These are phyloP conservation scores for Lentinula novae-zelandiae DNA, from an alignment of 1,284 basidiomycete genomes.

Conservation along the genomic window DNA sequence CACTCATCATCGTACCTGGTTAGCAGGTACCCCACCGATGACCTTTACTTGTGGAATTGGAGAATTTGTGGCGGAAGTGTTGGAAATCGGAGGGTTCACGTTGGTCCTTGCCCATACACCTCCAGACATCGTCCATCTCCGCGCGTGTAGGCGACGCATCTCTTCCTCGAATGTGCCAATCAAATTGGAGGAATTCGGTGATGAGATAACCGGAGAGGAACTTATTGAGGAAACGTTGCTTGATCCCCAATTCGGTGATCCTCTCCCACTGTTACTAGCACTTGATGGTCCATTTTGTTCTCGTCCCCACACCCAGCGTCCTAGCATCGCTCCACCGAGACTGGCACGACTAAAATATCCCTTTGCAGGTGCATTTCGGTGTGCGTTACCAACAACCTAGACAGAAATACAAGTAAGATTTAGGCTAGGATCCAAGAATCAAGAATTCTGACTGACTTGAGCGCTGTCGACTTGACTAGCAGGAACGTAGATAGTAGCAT, in stretches of 20 bases:
- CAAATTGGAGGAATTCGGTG: neutral
- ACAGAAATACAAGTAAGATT: neutral
- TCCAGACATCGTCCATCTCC: conserved; percentile 65
- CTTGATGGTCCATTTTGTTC: conserved; percentile 19
- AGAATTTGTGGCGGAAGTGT: conserved; percentile 10
- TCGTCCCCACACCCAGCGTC: conserved; percentile 78
- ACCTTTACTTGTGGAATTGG: neutral
- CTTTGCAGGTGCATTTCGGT: conserved; percentile 65
- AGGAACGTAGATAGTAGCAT: conserved; percentile 70
- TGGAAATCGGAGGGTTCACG: conserved; percentile 29
- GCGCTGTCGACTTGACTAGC: conserved; percentile 71
- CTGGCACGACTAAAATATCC: conserved; percentile 67
- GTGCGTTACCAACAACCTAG: conserved; percentile 38
- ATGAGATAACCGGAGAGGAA: neutral
- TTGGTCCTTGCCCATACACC: conserved; percentile 54
- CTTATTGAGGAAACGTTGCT: neutral
- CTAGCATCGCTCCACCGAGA: conserved; percentile 70
- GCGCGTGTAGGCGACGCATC: conserved; percentile 60
- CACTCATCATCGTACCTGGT: neutral
- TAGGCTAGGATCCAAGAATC: neutral
- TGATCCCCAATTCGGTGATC: conserved; percentile 10
- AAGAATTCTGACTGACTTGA: conserved; percentile 33
- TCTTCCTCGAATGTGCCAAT: conserved; percentile 63
- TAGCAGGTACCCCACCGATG: conserved; percentile 1
- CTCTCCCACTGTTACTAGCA: conserved; percentile 2